phyloP scores from a whole-genome alignment of 768 basidiomycete genomes.

The Amanita exitialis region DNA sequence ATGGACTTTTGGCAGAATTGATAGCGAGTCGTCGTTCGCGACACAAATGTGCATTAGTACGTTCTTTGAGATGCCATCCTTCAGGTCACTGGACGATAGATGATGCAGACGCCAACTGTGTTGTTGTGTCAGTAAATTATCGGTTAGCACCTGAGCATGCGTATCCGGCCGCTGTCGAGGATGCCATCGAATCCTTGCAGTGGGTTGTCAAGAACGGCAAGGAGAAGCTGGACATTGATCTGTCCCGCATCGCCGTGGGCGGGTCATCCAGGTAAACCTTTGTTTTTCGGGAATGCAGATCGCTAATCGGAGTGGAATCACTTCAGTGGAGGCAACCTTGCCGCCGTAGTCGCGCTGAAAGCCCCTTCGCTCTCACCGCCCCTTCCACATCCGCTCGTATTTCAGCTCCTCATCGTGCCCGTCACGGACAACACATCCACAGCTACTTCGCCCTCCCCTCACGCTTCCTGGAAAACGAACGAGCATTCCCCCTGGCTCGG shows the following conservation, averaged over 20 bases:
- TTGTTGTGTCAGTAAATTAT: slow-evolving; percentile 62
- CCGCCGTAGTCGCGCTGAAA: slow-evolving; percentile 55
- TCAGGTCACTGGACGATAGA: neutral
- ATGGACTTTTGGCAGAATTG: slow-evolving; percentile 65
- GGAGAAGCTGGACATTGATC: slow-evolving; percentile 35
- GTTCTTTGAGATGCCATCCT: slow-evolving; percentile 7
- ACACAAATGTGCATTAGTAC: slow-evolving; percentile 51
- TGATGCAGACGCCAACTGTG: slow-evolving; percentile 43
- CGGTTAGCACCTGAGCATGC: slow-evolving; percentile 62
- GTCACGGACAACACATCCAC: slow-evolving; percentile 65
- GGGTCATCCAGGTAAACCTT: slow-evolving; percentile 56
- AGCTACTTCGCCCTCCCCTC: neutral
- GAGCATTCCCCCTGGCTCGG: slow-evolving; percentile 47
- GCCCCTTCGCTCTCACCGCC: slow-evolving; percentile 37
- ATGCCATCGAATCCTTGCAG: slow-evolving; percentile 54
- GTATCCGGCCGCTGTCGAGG: slow-evolving; percentile 64
- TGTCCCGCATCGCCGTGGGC: slow-evolving; percentile 52
- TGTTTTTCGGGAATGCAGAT: neutral
- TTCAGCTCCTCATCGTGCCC: slow-evolving; percentile 62
- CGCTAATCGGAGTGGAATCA: neutral
- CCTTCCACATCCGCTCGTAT: slow-evolving; percentile 33
- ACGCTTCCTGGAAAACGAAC: slow-evolving; percentile 45
- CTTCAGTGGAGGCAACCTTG: slow-evolving; percentile 59
- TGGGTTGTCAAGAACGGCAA: slow-evolving; percentile 48
- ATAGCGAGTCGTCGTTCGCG: slow-evolving; percentile 48